Conservation (phyloP, 371 early-diverging fungal genomes). For the Circinella minor region DNA sequence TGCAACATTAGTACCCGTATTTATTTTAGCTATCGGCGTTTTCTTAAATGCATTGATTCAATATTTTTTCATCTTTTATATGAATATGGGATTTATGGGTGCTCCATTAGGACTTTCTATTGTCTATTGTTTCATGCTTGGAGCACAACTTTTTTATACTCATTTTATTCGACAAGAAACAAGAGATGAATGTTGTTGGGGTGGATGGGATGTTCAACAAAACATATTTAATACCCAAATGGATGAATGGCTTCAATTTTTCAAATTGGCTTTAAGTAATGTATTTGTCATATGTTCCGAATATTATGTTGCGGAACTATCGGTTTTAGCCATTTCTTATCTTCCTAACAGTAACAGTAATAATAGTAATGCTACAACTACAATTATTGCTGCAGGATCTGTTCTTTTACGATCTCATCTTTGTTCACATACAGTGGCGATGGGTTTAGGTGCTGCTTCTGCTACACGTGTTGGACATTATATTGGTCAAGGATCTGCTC, state of each 20-base stretch:
- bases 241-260: neutral
- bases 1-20: neutral
- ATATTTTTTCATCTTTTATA: constrained; percentile 1
- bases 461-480: constrained; percentile 36
- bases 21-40: neutral
- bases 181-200: neutral
- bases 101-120: constrained; percentile 1
- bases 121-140: neutral
- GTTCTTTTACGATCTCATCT: neutral
- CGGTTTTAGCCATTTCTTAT: constrained; percentile 10
- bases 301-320: constrained; percentile 2
- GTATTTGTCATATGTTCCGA: constrained; percentile 7
- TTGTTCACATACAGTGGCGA: constrained; percentile 19
- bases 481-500: constrained; percentile 7
- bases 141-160: neutral
- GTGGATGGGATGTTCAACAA: constrained; percentile 1
- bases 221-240: no score
- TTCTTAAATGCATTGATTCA: constrained; percentile 3
- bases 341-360: neutral
- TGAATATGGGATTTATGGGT: constrained; percentile 1
- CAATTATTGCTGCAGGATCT: neutral
- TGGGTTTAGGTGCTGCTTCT: constrained; percentile 66
- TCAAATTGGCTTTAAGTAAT: neutral
- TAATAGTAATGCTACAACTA: neutral
- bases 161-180: neutral